Evolutionary conservation across 345 rosid genomes (phyloP).

Genomic region (Rhodamnia argentea): DNA sequence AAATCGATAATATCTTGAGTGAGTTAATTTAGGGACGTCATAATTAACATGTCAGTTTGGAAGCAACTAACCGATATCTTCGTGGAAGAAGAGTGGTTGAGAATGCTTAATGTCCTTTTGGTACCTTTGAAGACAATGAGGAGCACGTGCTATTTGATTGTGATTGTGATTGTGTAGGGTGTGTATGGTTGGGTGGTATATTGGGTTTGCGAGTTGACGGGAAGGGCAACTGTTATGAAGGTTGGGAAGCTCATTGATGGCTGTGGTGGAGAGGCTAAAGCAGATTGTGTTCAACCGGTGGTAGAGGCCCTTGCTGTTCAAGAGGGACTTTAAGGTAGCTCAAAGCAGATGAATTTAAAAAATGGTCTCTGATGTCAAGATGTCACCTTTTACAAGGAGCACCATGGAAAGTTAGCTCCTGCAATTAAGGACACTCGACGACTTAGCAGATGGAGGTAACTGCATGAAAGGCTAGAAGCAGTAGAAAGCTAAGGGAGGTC

Average conservation of each 20-base stretch:
- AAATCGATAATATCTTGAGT: fast-evolving
- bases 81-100: neutral
- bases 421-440: neutral
- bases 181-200: neutral
- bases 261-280: too few relatives aligned
- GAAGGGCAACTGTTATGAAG: neutral
- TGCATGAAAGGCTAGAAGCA: neutral
- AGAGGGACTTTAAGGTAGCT: neutral
- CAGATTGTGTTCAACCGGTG: too few relatives aligned
- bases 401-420: neutral
- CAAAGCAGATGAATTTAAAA: neutral
- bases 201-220: neutral
- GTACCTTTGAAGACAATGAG: neutral
- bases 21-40: too few relatives aligned
- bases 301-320: neutral
- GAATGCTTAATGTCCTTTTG: neutral
- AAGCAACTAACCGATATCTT: neutral
- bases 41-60: neutral
- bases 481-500: neutral
- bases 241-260: too few relatives aligned
- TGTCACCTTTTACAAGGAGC: neutral
- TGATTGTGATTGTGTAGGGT: neutral
- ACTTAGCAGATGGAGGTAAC: neutral
- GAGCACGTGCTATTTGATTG: neutral
- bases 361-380: neutral